Percentiles rank a stretch among this genome's conserved stretches.
phyloP scores from a whole-genome alignment of 495 filamentous ascomycete species.

The Penicillium taxi region DNA sequence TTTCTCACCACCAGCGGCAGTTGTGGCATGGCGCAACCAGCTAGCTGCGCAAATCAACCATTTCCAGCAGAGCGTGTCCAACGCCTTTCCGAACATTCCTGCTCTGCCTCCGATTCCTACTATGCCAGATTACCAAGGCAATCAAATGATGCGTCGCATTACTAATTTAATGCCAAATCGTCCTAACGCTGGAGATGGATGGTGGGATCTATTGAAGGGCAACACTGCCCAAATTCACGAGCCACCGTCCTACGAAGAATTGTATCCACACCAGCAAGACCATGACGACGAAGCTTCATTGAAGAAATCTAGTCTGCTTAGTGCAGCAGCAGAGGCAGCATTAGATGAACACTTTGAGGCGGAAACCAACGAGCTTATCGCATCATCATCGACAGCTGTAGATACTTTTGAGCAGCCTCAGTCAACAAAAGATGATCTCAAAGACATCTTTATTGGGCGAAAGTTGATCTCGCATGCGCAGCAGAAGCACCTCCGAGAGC shows the following conservation, averaged over 20 bases:
- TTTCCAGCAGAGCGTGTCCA: conserved; percentile 62
- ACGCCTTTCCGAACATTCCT: conserved; percentile 62
- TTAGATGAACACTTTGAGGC: conserved; percentile 60
- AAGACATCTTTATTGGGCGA: conserved; percentile 38
- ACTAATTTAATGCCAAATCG: conserved; percentile 62
- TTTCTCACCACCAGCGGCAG: conserved; percentile 52
- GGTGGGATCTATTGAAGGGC: conserved; percentile 60
- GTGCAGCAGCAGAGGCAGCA: conserved; percentile 56
- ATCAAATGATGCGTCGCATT: conserved; percentile 65
- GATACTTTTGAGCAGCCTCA: conserved; percentile 36
- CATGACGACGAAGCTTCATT: conserved; percentile 40
- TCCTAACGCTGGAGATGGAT: conserved; percentile 46
- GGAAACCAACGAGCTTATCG: conserved; percentile 32
- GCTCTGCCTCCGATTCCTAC: conserved; percentile 51
- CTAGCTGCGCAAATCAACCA: conserved; percentile 71
- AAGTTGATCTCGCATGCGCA: conserved; percentile 58
- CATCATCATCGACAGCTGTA: conserved; percentile 1
- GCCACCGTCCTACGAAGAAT: conserved; percentile 75
- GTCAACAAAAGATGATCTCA: conserved; percentile 29
- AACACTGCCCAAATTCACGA: conserved; percentile 36
- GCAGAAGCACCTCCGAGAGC: conserved; percentile 61
- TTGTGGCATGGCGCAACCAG: conserved; percentile 69
- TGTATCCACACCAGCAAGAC: conserved; percentile 54
- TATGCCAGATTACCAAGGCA: conserved; percentile 64
- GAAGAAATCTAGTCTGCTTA: conserved; percentile 54